Conservation (phyloP, 208 protist genomes). For the Crithidia brevicula region DNA sequence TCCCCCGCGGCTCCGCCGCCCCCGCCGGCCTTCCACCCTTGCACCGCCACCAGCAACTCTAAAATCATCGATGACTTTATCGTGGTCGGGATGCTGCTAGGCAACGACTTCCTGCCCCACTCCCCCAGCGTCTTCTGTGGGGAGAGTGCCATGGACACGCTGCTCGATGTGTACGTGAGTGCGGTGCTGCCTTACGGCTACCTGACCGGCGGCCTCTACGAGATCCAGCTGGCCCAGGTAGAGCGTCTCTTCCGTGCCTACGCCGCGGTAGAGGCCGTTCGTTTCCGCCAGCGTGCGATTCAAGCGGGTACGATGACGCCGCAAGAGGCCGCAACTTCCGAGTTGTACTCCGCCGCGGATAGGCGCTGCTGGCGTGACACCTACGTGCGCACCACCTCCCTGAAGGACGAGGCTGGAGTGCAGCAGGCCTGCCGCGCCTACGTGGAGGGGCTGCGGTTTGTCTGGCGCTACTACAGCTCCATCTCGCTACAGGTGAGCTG, state of each 20-base stretch:
- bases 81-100: conserved; percentile 72
- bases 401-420: conserved; percentile 36
- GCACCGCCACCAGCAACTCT: conserved; percentile 63
- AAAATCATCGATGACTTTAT: conserved; percentile 90
- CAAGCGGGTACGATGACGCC: conserved; percentile 38
- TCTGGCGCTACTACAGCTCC: conserved; percentile 86
- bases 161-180: conserved; percentile 80
- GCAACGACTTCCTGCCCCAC: conserved; percentile 87
- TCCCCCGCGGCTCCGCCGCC: background rate
- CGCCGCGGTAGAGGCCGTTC: conserved; percentile 63
- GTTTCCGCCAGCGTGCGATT: conserved; percentile 68
- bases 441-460: conserved; percentile 77
- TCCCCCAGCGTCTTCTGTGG: conserved; percentile 78
- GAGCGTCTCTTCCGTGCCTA: conserved; percentile 64
- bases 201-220: conserved; percentile 64
- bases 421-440: conserved; percentile 70
- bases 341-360: conserved; percentile 42
- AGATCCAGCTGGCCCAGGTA: conserved; percentile 76
- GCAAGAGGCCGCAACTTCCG: conserved; percentile 34
- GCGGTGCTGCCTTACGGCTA: conserved; percentile 85
- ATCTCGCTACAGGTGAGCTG: conserved; percentile 59
- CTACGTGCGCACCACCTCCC: conserved; percentile 55
- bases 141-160: conserved; percentile 76
- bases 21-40: conserved; percentile 54
- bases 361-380: conserved; percentile 48